Conservation (phyloP, 306 rosid genomes). For the Clitoria ternatea region DNA sequence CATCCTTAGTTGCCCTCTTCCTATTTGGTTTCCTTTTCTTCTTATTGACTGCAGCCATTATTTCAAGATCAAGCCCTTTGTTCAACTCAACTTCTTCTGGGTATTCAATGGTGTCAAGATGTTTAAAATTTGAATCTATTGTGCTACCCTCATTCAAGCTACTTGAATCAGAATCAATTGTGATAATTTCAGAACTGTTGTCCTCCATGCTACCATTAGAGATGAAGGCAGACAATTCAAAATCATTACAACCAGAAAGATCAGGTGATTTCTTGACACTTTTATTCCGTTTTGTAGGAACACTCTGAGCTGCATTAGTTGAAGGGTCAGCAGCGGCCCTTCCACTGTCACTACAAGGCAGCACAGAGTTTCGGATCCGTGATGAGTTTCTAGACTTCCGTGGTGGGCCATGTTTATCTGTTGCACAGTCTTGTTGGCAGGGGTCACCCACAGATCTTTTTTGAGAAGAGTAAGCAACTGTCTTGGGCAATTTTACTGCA, state of each 20-base stretch:
- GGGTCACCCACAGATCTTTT: slow-evolving; percentile 53
- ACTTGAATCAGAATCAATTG: slow-evolving; percentile 66
- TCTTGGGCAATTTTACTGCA: slow-evolving; percentile 41
- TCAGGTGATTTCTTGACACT: slow-evolving; percentile 55
- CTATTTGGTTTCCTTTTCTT: slow-evolving; percentile 87
- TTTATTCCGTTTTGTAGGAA: slow-evolving; percentile 42
- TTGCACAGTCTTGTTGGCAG: slow-evolving; percentile 36
- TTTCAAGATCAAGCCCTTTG: slow-evolving; percentile 62
- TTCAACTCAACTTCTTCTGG: slow-evolving; percentile 54
- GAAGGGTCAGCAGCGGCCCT: slow-evolving; percentile 32
- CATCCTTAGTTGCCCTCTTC: slow-evolving; percentile 54
- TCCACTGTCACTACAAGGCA: slow-evolving; percentile 36
- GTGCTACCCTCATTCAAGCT: slow-evolving; percentile 74
- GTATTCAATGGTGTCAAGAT: slow-evolving; percentile 49
- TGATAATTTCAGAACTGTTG: slow-evolving; percentile 60
- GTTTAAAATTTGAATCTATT: slow-evolving; percentile 64
- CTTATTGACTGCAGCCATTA: slow-evolving; percentile 55
- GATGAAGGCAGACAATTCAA: slow-evolving; percentile 48
- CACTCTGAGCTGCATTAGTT: slow-evolving; percentile 40
- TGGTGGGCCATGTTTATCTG: slow-evolving; percentile 38
- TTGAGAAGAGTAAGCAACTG: slow-evolving; percentile 47
- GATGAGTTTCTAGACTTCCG: slow-evolving; percentile 68
- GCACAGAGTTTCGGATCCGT: slow-evolving; percentile 38
- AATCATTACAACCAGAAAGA: slow-evolving; percentile 56
- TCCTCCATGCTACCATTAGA: slow-evolving; percentile 70